Evolutionary conservation across 75 land plant genomes (phyloP).

Genomic region (Selaginella tamariscina): DNA sequence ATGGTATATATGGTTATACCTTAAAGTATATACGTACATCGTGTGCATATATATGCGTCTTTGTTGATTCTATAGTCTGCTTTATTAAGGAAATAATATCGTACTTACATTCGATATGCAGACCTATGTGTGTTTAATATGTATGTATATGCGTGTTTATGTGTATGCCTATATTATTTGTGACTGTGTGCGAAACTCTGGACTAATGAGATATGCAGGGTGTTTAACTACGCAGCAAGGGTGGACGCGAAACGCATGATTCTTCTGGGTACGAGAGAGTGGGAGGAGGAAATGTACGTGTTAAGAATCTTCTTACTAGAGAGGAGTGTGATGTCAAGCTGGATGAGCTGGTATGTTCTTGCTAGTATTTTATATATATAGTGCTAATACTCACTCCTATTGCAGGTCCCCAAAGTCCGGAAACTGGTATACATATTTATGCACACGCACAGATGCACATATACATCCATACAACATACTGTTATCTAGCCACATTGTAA

Average conservation of each 20-base stretch:
- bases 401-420: background rate
- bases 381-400: background rate
- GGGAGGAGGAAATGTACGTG: constrained; percentile 64
- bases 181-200: too few relatives aligned
- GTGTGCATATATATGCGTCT: too few relatives aligned
- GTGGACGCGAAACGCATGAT: constrained; percentile 64
- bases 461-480: too few relatives aligned
- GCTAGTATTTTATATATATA: background rate
- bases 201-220: constrained; percentile 35
- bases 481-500: too few relatives aligned
- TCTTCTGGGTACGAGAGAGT: constrained; percentile 61
- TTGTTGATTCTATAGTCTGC: too few relatives aligned
- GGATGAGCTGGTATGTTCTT: constrained; percentile 36
- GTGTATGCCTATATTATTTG: too few relatives aligned
- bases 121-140: too few relatives aligned
- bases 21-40: too few relatives aligned
- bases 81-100: too few relatives aligned
- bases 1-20: constrained; percentile 33
- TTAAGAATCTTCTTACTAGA: constrained; percentile 63
- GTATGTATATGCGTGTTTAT: too few relatives aligned
- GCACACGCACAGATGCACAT: too few relatives aligned
- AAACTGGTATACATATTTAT: background rate
- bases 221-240: constrained; percentile 71
- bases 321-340: constrained; percentile 54
- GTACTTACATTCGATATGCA: too few relatives aligned